phyloP scores from a whole-genome alignment of 805 yeast species.

The Pichia manshurica region DNA sequence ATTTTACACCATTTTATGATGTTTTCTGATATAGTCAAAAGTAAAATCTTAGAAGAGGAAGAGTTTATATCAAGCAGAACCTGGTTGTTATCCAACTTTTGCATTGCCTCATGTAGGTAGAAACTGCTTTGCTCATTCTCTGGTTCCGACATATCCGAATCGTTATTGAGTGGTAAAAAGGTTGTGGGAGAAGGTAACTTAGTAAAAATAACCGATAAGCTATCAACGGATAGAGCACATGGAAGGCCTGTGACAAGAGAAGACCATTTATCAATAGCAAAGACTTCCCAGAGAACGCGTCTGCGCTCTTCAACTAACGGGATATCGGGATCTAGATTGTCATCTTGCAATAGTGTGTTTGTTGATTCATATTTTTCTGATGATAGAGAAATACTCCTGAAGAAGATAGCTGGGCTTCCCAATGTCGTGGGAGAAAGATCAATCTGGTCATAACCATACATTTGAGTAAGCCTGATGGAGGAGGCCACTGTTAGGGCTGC shows the following conservation, averaged over 20 bases:
- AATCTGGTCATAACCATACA: constrained; percentile 28
- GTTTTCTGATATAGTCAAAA: constrained; percentile 29
- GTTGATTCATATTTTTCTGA: constrained; percentile 9
- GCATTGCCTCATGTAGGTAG: constrained; percentile 29
- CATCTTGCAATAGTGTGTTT: constrained; percentile 17
- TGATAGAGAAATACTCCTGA: constrained; percentile 13
- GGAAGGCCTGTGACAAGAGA: constrained; percentile 30
- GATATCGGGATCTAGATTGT: constrained; percentile 22
- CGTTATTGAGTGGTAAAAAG: constrained; percentile 14
- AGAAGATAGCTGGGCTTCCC: constrained; percentile 17
- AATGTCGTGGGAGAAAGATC: constrained; percentile 22
- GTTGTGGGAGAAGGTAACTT: constrained; percentile 29
- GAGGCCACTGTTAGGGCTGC: constrained; percentile 26
- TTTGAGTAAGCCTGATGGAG: constrained; percentile 26
- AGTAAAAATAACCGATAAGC: constrained; percentile 25
- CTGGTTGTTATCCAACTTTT: constrained; percentile 24
- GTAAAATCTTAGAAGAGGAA: constrained; percentile 22
- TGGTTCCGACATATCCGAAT: constrained; percentile 1
- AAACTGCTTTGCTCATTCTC: constrained; percentile 13
- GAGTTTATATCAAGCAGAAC: constrained; percentile 26
- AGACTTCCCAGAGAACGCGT: constrained; percentile 30
- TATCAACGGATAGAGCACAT: constrained; percentile 25
- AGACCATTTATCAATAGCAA: constrained; percentile 28
- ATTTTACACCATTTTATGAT: constrained; percentile 30
- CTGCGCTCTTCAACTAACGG: constrained; percentile 27